These are phyloP conservation scores for Fonsecaea pedrosoi DNA, from an alignment of 2,329 filamentous ascomycete genomes.

Conservation along the genomic window DNA sequence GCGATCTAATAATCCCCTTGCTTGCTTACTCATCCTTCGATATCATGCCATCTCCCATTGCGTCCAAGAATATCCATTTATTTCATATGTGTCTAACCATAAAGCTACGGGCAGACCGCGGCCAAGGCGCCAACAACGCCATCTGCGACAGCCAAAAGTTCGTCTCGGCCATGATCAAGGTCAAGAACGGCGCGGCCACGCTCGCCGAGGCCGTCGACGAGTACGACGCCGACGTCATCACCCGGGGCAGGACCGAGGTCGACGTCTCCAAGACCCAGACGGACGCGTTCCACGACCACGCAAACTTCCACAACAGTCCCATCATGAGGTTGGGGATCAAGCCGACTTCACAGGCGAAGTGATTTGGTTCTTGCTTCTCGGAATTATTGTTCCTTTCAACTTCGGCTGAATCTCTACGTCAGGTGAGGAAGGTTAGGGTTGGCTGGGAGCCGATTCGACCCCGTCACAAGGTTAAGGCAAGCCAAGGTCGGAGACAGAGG, in stretches of 20 bases:
- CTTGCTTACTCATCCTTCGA: constrained; percentile 51
- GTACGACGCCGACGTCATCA: constrained; percentile 34
- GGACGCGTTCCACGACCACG: constrained; percentile 33
- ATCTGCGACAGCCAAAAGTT: constrained; percentile 34
- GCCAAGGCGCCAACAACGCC: constrained; percentile 37
- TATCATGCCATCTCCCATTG: neutral
- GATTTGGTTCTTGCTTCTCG: no score
- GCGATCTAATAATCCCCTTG: neutral
- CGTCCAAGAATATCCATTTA: no score
- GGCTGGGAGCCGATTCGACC: no score
- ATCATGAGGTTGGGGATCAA: constrained; percentile 35
- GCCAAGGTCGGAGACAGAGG: no score
- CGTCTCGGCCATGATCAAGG: constrained; percentile 34
- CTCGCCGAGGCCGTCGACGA: constrained; percentile 33
- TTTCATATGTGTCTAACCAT: neutral
- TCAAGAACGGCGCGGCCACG: constrained; percentile 21
- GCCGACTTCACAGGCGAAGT: constrained; percentile 11
- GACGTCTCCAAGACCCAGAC: constrained; percentile 33
- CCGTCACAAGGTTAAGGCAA: no score
- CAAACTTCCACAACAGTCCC: constrained; percentile 32
- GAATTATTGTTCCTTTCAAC: neutral
- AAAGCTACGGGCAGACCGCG: constrained; percentile 25
- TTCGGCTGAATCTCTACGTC: neutral
- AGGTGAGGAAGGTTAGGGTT: no score
- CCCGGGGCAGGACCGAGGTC: constrained; percentile 30